Conservation (phyloP, 176 grass and related monocot genomes). For the Oryza brachyantha region DNA sequence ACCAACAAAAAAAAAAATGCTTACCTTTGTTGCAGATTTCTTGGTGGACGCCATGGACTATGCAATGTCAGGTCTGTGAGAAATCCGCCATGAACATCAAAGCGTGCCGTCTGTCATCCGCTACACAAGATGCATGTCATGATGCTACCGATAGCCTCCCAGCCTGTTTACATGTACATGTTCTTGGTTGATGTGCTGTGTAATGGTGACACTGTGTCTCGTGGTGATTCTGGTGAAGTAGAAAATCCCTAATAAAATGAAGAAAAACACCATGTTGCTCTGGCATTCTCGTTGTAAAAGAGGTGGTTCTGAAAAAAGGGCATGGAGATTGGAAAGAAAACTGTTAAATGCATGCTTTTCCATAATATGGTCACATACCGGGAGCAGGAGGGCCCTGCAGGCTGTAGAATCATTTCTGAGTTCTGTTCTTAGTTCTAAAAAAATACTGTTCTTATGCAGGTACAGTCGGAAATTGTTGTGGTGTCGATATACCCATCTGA, state of each 20-base stretch:
- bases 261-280: neutral
- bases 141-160: neutral
- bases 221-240: slow-evolving; percentile 1
- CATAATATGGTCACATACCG: too few species aligned
- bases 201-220: neutral
- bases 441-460: too few species aligned
- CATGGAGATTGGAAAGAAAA: neutral
- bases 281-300: neutral
- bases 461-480: too few species aligned
- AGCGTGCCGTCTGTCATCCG: neutral
- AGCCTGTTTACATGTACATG: neutral
- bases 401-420: too few species aligned
- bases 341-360: neutral
- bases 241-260: slow-evolving; percentile 25
- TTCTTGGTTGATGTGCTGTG: neutral
- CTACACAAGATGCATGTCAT: neutral
- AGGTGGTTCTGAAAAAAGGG: neutral
- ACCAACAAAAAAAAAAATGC: neutral
- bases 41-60: slow-evolving; percentile 84
- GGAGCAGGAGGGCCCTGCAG: too few species aligned
- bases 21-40: slow-evolving; percentile 60
- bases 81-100: neutral
- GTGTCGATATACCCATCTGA: too few species aligned
- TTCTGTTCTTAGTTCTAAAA: too few species aligned
- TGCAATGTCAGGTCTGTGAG: slow-evolving; percentile 74